phyloP scores from a whole-genome alignment of 208 protist genomes.

The Tritrichomonas musculus region DNA sequence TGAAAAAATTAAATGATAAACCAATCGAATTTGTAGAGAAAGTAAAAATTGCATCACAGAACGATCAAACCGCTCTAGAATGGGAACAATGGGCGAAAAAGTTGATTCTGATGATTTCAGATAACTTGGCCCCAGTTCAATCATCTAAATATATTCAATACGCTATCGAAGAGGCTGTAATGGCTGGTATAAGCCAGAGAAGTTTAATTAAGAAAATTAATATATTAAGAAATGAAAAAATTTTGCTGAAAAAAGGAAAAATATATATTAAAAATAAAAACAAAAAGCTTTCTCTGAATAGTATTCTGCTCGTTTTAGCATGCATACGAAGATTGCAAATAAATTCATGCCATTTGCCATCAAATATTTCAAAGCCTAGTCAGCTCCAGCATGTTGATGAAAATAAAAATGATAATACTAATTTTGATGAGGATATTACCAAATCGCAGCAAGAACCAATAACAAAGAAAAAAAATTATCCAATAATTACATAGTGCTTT shows the following conservation, averaged over 20 bases:
- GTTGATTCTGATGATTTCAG: background rate
- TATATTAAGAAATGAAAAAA: constrained; percentile 4
- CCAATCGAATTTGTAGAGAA: background rate
- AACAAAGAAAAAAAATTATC: too few relatives aligned
- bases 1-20: background rate
- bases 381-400: too few relatives aligned
- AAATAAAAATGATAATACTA: too few relatives aligned
- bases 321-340: too few relatives aligned
- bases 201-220: background rate
- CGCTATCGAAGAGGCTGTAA: background rate
- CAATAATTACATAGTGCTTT: too few relatives aligned
- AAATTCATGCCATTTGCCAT: too few relatives aligned
- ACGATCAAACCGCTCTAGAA: background rate
- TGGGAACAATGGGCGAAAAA: background rate
- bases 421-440: too few relatives aligned
- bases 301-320: too few relatives aligned
- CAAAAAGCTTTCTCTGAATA: too few relatives aligned
- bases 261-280: background rate
- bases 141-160: background rate
- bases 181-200: background rate
- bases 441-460: too few relatives aligned
- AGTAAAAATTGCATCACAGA: background rate
- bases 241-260: background rate
- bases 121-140: background rate
- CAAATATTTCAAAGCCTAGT: too few relatives aligned